These are phyloP conservation scores for Geotrichum candidum DNA, from an alignment of 1,139 yeast genomes.

Conservation along the genomic window DNA sequence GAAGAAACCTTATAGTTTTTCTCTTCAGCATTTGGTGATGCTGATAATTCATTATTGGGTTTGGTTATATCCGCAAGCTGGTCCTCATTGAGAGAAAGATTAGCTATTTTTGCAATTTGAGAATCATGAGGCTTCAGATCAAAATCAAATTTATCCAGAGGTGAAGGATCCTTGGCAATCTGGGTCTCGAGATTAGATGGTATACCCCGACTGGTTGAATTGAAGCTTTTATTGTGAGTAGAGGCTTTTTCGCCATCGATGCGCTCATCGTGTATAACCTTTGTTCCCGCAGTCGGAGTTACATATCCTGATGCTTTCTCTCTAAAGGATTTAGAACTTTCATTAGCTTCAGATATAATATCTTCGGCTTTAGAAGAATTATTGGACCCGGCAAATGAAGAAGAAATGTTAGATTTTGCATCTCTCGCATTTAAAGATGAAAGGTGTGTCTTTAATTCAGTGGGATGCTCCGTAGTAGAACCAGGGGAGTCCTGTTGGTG, in stretches of 20 bases:
- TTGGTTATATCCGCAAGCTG: slow-evolving; percentile 5
- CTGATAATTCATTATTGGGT: not conserved
- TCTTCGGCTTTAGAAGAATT: not conserved
- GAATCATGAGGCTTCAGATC: slow-evolving; percentile 11
- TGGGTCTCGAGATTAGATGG: not conserved
- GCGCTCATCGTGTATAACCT: not conserved
- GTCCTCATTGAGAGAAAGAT: slow-evolving; percentile 11
- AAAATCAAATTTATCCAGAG: not conserved
- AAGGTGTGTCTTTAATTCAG: not conserved
- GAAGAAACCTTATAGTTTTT: not conserved
- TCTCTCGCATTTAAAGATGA: not conserved
- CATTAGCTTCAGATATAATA: not conserved
- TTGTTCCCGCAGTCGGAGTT: slow-evolving; percentile 1
- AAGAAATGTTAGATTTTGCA: not conserved
- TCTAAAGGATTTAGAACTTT: not conserved
- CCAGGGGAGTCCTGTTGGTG: not conserved
- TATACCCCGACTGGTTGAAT: not conserved
- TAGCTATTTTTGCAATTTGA: slow-evolving; percentile 14
- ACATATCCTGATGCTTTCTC: slow-evolving; percentile 1
- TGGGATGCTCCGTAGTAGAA: not conserved
- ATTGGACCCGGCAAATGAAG: not conserved
- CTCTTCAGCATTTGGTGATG: not conserved
- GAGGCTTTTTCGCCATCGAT: not conserved
- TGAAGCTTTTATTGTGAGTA: not conserved
- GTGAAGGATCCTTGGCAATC: not conserved